phyloP scores from a whole-genome alignment of 73 alveolate genomes.

The Paramecium primaurelia region DNA sequence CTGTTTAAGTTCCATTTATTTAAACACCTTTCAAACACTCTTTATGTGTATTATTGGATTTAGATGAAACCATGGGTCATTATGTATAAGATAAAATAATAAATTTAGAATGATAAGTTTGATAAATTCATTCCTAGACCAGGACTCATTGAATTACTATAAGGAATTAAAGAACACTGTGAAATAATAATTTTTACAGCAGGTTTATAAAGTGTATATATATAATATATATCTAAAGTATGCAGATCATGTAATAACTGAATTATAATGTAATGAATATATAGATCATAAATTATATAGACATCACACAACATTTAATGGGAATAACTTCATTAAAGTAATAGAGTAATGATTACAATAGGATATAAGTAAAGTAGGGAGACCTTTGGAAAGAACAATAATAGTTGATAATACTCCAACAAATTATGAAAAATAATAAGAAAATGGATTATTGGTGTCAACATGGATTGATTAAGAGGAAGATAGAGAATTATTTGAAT shows the following conservation, averaged over 20 bases:
- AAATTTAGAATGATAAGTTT: background rate
- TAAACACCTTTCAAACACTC: background rate
- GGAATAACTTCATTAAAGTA: background rate
- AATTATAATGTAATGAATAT: too few relatives aligned
- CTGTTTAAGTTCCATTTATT: background rate
- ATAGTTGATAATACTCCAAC: conserved; percentile 69
- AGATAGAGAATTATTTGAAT: background rate
- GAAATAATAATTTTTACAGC: background rate
- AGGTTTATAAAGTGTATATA: background rate
- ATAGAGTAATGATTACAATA: background rate
- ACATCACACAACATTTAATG: background rate
- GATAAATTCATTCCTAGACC: background rate
- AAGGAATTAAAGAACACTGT: background rate
- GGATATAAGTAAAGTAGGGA: background rate
- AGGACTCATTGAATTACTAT: background rate
- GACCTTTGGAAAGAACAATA: conserved; percentile 54
- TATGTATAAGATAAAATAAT: background rate
- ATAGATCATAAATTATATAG: background rate
- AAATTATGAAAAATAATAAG: conserved; percentile 63
- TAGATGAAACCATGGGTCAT: background rate
- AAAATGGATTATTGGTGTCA: conserved; percentile 58
- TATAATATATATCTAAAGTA: background rate
- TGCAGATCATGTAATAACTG: background rate
- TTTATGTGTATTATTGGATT: background rate
- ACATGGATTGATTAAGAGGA: background rate